Evolutionary conservation across 768 basidiomycete genomes (phyloP).

Genomic region (Termitomyces bulborhizus): DNA sequence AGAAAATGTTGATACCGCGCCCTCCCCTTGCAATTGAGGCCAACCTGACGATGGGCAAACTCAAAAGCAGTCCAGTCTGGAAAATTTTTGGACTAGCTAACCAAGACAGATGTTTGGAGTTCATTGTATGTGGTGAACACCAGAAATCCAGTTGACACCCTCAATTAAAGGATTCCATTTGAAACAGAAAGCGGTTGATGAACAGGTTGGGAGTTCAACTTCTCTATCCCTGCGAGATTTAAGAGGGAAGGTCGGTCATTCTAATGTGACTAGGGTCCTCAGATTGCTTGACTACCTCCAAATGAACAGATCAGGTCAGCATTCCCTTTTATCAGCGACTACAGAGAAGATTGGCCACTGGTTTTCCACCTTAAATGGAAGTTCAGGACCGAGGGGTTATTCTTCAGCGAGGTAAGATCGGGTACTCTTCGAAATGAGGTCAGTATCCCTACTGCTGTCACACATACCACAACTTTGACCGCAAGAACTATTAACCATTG

Average conservation of each 20-base stretch:
- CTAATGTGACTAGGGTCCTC: neutral
- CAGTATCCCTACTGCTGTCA: neutral
- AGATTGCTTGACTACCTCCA: neutral
- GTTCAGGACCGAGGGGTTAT: neutral
- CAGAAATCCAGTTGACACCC: neutral
- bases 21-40: neutral
- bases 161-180: too few relatives aligned
- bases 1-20: neutral
- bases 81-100: neutral
- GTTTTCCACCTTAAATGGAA: constrained; percentile 9
- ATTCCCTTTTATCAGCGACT: constrained; percentile 4
- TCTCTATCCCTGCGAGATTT: neutral
- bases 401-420: neutral
- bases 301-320: neutral
- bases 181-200: neutral
- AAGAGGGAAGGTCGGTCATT: neutral
- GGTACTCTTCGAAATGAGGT: neutral
- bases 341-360: constrained; percentile 20
- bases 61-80: neutral
- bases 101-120: neutral
- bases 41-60: neutral
- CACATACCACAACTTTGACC: neutral
- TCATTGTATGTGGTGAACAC: neutral
- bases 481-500: neutral
- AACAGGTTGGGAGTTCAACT: neutral